Base-by-base conservation (phyloP, 495 filamentous ascomycete genomes). In the Xylaria intraflava region DNA sequence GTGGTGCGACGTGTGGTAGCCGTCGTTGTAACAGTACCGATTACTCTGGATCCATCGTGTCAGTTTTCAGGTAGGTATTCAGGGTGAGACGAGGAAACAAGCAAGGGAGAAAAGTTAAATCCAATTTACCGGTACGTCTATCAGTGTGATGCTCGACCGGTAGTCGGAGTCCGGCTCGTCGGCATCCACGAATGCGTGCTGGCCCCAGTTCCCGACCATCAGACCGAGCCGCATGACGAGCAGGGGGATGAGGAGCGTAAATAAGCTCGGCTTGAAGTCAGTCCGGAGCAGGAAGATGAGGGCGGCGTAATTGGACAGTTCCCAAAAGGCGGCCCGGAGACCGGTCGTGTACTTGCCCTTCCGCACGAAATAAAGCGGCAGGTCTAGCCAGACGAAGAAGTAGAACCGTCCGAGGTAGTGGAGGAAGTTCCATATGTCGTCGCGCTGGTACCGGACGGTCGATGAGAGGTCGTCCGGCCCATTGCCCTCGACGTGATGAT, bases 401-500 rank as follows among this genome's bases (percentile, higher is more conserved):
- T 86, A 70, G 66, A 92, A 92, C 10, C 88, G 81, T 8, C 77
- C 78, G 31, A 89, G 69, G 53, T 92, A 92, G 55, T 77, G 73
- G 9, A 82, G 58, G 57, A 90, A 88, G 57, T 87, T 70, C 40
- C 67, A 65, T 6, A 80, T 40, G 41, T 76, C 71, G 62, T 92
- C 88, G 6, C 88, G 80, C 62, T 92, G 84, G 61, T 88, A 90
- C 20, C 83, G 77, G 35, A 90, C 76, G 11, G 88, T 90, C 0
- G 85, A 85, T 9, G 81, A 85, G 6, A 92, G 75, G 59, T 92
- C 88, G 33, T 82, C 73, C 0, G 86, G 85, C 8, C 35, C 88
- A 63, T 92, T 92, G 49, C 79, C 83, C 64, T 92, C 88, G 44
- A 90, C 83, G 58, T 90, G 88, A 61, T 90, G 88, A 64, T 88